Evolutionary conservation across 2,329 filamentous ascomycete genomes (phyloP).

Genomic region (Paraphaeosphaeria minitans): DNA sequence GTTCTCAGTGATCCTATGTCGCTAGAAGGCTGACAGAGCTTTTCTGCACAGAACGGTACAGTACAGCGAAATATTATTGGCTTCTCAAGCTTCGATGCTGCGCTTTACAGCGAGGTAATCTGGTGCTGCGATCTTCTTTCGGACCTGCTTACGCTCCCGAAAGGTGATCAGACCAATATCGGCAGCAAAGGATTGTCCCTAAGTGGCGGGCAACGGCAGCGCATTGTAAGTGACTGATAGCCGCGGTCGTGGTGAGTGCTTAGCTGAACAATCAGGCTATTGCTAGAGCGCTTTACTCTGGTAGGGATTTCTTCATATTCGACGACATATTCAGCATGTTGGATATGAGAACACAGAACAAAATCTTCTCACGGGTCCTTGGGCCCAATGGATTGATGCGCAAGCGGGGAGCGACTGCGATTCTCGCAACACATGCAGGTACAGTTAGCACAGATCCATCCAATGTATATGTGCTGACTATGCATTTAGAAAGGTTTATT

Average conservation of each 20-base stretch:
- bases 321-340: conserved; percentile 56
- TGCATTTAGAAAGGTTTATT: no score
- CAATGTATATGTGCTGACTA: no score
- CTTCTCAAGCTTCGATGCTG: conserved; percentile 22
- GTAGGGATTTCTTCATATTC: conserved; percentile 50
- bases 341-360: conserved; percentile 31
- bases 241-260: no score
- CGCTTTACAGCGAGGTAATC: conserved; percentile 32
- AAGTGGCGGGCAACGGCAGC: conserved; percentile 57
- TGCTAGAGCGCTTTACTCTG: conserved; percentile 55
- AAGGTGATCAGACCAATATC: conserved; percentile 46
- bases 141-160: conserved; percentile 18
- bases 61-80: conserved; percentile 23
- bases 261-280: conserved; percentile 19
- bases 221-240: conserved; percentile 31
- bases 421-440: background rate
- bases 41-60: conserved; percentile 20
- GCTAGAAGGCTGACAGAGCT: background rate
- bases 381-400: conserved; percentile 1
- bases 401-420: background rate
- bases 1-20: background rate
- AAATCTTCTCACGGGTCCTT: conserved; percentile 8
- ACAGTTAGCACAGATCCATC: no score
- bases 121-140: conserved; percentile 22
- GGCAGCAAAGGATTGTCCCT: conserved; percentile 55